Evolutionary conservation across 345 rosid species (phyloP), one percentile per base, ranked within the genome.

Genomic region (Pugionium cornutum): DNA sequence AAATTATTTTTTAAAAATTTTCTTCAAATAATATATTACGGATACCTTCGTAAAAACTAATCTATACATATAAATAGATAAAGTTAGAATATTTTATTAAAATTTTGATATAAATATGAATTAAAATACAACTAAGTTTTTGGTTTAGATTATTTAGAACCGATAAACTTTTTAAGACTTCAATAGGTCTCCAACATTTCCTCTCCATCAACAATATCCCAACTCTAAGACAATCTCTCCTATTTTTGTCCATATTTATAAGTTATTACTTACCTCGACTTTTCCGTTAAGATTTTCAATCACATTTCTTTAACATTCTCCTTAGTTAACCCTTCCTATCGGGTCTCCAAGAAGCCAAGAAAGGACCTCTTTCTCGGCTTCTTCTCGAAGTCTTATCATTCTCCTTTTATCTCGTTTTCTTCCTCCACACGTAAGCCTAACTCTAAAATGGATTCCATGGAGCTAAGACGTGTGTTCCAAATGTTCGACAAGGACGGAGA

Each of bases 401-500:
- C 41, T 8, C 57, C 27, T 4, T 27, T 57, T 50, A 53, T 35
- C 25, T 5, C 61, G 27, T 36, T 69, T 58, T 43, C 67, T 58
- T 72, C 50, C 33, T 51, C 55, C 55, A 58, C 44, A 65, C 34
- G 62, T 4, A 51, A 56, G 44, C 65, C 71, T 37, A 73, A 4
- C 64, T 28, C 58, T 40, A 11, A 29, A 69, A 86, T 82, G 91
- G 84, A 82, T 27, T n/a, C 78, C 0, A n/a, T 72, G 0, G 98
- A 89, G 77, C 75, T 89, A 11, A 66, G 75, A 31, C 77, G 82
- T 11, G 85, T 89, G 9, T 92, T 92, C 73, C 84, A 85, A 54
- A 78, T 82, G 83, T 92, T 92, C 43, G 98, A 92, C 58, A 78
- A 79, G 48, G 85, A 91, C 34, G 95, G 95, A 30, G 98, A 91